Percentiles rank a stretch among this genome's conserved stretches.
These are phyloP conservation scores for Blastobotrys muscicola DNA, from an alignment of 805 yeast species.

Conservation along the genomic window DNA sequence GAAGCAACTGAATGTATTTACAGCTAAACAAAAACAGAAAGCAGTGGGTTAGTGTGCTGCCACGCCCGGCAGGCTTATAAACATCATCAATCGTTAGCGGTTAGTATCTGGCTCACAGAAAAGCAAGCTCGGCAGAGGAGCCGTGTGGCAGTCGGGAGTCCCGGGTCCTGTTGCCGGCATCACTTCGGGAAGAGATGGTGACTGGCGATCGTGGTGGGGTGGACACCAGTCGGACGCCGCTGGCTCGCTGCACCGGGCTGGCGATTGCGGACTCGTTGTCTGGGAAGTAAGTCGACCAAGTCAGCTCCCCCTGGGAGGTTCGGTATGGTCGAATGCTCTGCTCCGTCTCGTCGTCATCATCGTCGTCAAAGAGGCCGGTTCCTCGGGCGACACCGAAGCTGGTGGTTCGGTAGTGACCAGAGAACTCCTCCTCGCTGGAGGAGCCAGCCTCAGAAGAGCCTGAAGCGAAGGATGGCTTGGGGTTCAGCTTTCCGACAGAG, in stretches of 20 bases:
- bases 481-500: too few relatives aligned
- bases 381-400: conserved; percentile 18
- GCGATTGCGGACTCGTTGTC: too few relatives aligned
- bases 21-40: not conserved
- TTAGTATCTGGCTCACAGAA: conserved; percentile 16
- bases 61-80: too few relatives aligned
- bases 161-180: not conserved
- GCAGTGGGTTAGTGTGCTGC: too few relatives aligned
- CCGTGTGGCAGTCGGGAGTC: conserved; percentile 3
- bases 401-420: conserved; percentile 27
- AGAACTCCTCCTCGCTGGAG: conserved; percentile 3
- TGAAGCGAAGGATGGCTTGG: not conserved
- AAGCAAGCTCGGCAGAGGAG: conserved; percentile 26
- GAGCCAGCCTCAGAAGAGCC: not conserved
- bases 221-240: not conserved
- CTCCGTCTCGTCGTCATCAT: conserved; percentile 14
- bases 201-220: not conserved
- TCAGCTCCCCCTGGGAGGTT: conserved; percentile 27
- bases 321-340: conserved; percentile 23
- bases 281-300: conserved; percentile 14
- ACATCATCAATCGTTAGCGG: conserved; percentile 1
- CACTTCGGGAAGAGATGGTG: not conserved
- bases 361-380: conserved; percentile 9
- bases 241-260: not conserved
- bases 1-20: not conserved